These are phyloP conservation scores for Tripidium arundinaceum DNA, from an alignment of 202 grass and related monocot genomes.

Conservation along the genomic window DNA sequence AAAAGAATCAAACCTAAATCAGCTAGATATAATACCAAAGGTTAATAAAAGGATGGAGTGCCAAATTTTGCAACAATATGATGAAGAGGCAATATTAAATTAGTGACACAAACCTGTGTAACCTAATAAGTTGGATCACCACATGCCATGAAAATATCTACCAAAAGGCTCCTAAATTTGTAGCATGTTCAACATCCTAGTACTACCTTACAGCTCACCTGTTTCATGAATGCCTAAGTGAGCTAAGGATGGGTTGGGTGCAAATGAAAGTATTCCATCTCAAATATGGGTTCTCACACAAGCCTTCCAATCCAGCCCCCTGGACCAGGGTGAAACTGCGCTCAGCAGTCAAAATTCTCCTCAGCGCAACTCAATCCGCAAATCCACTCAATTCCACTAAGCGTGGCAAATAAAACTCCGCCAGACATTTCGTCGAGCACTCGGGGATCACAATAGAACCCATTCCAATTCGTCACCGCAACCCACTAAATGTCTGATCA, in stretches of 20 bases:
- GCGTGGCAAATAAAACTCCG: background rate
- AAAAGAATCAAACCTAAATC: background rate
- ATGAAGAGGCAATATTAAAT: background rate
- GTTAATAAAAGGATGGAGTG: background rate
- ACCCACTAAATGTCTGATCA: background rate
- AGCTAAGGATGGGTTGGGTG: background rate
- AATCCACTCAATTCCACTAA: background rate
- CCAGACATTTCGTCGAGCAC: conserved; percentile 35
- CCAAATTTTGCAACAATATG: background rate
- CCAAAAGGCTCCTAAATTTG: background rate
- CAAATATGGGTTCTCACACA: background rate
- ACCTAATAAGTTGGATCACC: background rate
- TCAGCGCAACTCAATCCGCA: background rate
- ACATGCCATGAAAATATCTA: background rate
- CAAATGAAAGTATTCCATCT: background rate
- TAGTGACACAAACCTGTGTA: background rate
- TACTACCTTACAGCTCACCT: background rate
- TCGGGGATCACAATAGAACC: background rate
- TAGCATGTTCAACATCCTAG: background rate
- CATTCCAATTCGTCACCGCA: background rate
- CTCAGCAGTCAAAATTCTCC: background rate
- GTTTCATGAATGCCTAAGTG: background rate
- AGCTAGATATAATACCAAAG: background rate
- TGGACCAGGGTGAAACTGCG: background rate
- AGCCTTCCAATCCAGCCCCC: background rate